Percentiles rank a stretch among this genome's conserved stretches.
Evolutionary conservation across 2,329 filamentous ascomycete genomes (phyloP).

Genomic region (Aspergillus costaricaensis): DNA sequence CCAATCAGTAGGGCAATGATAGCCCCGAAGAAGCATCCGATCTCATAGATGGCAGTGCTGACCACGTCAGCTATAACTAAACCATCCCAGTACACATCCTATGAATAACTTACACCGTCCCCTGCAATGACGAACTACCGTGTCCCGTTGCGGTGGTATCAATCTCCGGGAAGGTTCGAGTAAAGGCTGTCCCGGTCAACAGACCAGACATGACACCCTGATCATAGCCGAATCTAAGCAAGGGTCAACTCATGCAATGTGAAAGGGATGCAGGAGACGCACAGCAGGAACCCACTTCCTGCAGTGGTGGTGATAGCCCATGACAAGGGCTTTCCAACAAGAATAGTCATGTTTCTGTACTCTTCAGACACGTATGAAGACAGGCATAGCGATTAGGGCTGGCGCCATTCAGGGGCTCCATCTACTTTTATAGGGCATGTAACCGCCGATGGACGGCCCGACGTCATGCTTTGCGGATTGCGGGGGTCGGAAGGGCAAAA

Average conservation of each 20-base stretch:
- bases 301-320: conserved; percentile 48
- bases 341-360: conserved; percentile 24
- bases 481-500: conserved; percentile 2
- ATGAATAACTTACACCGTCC: conserved; percentile 39
- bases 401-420: neutral
- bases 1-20: conserved; percentile 46
- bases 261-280: conserved; percentile 33
- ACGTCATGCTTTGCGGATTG: neutral
- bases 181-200: conserved; percentile 32
- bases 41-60: conserved; percentile 50
- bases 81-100: no score
- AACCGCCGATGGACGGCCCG: neutral
- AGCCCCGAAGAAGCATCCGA: conserved; percentile 61
- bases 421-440: conserved; percentile 6
- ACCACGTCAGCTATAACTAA: neutral
- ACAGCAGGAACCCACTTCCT: conserved; percentile 42
- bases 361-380: neutral
- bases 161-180: conserved; percentile 30
- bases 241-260: conserved; percentile 4
- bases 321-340: conserved; percentile 37
- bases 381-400: neutral
- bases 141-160: conserved; percentile 34
- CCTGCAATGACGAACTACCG: conserved; percentile 49
- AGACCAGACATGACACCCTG: conserved; percentile 44
- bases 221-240: conserved; percentile 37